Evolutionary conservation across 2,329 filamentous ascomycete genomes (phyloP).

Genomic region (Nigrospora oryzae): DNA sequence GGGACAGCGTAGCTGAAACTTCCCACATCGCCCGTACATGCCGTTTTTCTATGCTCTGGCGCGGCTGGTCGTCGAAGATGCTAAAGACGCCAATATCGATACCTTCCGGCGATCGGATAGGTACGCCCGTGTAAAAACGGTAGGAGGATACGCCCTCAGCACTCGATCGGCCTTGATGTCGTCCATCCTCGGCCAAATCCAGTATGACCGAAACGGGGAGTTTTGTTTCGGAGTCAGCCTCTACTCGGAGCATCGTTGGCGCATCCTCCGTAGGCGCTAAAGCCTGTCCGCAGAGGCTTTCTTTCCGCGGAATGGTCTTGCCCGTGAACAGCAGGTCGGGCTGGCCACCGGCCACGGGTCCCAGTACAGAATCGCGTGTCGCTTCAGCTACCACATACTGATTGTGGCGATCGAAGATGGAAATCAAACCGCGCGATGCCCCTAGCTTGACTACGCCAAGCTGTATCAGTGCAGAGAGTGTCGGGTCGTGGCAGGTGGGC

Average conservation of each 20-base stretch:
- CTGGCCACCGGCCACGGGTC: constrained; percentile 11
- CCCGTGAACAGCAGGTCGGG: constrained; percentile 14
- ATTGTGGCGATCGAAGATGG: constrained; percentile 36
- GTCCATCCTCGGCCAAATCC: background rate
- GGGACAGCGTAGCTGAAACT: constrained; percentile 1
- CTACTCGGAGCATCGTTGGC: constrained; percentile 1
- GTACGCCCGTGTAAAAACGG: constrained; percentile 6
- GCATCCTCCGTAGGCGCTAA: constrained; percentile 7
- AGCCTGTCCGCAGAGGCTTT: constrained; percentile 16
- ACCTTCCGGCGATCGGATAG: constrained; percentile 4
- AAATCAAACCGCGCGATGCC: constrained; percentile 33
- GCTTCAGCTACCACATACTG: constrained; percentile 46
- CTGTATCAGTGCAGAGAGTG: constrained; percentile 40
- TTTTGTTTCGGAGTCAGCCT: too few relatives aligned
- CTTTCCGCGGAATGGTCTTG: constrained; percentile 16
- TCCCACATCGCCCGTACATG: constrained; percentile 3
- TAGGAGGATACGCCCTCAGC: constrained; percentile 2
- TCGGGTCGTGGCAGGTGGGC: background rate
- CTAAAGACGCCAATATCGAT: constrained; percentile 8
- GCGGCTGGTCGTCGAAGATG: constrained; percentile 2
- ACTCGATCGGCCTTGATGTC: background rate
- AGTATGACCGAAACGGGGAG: background rate
- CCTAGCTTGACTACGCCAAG: constrained; percentile 33
- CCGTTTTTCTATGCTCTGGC: background rate
- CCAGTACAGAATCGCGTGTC: constrained; percentile 28